Base-by-base conservation (phyloP, 225 moss, liverwort and hornwort genomes). In the Bryoerythrophyllum caledonicum region DNA sequence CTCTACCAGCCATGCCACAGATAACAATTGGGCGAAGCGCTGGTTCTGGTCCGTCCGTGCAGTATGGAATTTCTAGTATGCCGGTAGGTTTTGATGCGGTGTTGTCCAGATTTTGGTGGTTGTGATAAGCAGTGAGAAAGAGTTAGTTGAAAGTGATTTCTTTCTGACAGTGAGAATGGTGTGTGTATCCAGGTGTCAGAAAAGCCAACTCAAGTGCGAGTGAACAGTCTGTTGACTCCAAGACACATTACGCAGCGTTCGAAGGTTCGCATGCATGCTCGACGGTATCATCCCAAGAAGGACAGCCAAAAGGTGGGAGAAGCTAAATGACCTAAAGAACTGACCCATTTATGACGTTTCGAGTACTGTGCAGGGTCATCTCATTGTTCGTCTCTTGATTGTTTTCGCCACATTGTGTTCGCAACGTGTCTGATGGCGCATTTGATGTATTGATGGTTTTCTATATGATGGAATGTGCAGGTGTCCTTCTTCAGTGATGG, bases 241-340 rank as follows among this genome's bases (percentile, higher is more conserved):
- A 85, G 99, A 65, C 95, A 93, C 79, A 93, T 99, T 44, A 84
- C 99, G 25, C 99, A 99, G 77, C 87, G 95, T 63, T 95, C 99
- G 3, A 99, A 95, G 75, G 89, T 95, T 85, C 91, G 99, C 55
- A 93, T 99, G 94, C 99, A 99, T 75, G 99, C 95, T 44, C 91
- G 95, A 62, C 89, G 95, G 60, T 99, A 95, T 78, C 93, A 99
- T 84, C 91, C 94, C 8, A 94, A 93, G 60, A 93, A 99, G 78
- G 99, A 95, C 75, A 76, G 85, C 63, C 88, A 91, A 3, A 94
- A 91, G 78, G 93, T 93, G 59, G 87, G 85, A 54, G 10, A 46
- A 17, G 23, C 51, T 26, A 16, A 10, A 23, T 15, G 32, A 14
- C 21, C 23, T 72, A 16, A 3, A 9, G 73, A 61, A 40, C 27